phyloP scores from a whole-genome alignment of 352 stramenopile genomes.

The Discostella stelligera region DNA sequence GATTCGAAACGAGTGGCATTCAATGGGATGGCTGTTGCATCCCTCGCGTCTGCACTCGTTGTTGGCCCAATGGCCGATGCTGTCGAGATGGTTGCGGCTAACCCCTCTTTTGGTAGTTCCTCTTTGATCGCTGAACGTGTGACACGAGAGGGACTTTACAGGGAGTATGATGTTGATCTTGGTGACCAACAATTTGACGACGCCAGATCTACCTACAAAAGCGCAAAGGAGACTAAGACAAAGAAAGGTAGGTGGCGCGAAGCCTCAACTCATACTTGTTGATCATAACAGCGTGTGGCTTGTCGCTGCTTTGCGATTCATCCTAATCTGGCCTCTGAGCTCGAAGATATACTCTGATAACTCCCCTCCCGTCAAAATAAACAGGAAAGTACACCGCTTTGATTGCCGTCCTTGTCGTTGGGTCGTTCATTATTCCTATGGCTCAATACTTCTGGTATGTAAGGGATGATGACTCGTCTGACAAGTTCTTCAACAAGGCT shows the following conservation, averaged over 20 bases:
- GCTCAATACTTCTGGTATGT: slow-evolving; percentile 87
- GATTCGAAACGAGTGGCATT: slow-evolving; percentile 23
- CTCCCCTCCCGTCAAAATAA: slow-evolving; percentile 20
- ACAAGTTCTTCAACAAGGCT: slow-evolving; percentile 72
- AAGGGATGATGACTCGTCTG: slow-evolving; percentile 83
- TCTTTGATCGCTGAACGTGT: slow-evolving; percentile 69
- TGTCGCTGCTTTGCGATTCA: slow-evolving; percentile 16
- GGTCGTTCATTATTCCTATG: slow-evolving; percentile 86
- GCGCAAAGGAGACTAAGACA: slow-evolving; percentile 78
- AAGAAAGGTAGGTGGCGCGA: slow-evolving; percentile 75
- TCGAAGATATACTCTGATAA: not conserved
- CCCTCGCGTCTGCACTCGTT: slow-evolving; percentile 37
- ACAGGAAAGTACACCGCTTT: slow-evolving; percentile 85
- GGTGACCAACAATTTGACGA: slow-evolving; percentile 68
- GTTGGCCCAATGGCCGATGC: slow-evolving; percentile 54
- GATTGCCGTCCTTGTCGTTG: slow-evolving; percentile 82
- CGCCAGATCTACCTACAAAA: slow-evolving; percentile 82
- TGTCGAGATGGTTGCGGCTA: slow-evolving; percentile 41
- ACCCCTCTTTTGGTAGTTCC: slow-evolving; percentile 52
- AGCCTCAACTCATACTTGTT: slow-evolving; percentile 8
- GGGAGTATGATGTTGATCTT: slow-evolving; percentile 80
- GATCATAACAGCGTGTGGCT: no score
- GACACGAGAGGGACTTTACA: slow-evolving; percentile 79
- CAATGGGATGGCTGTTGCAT: slow-evolving; percentile 38
- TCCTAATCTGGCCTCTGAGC: not conserved